Evolutionary conservation across 2,329 filamentous ascomycete species (phyloP), one percentile per base, ranked within the genome.

Genomic region (Cytospora piceae): DNA sequence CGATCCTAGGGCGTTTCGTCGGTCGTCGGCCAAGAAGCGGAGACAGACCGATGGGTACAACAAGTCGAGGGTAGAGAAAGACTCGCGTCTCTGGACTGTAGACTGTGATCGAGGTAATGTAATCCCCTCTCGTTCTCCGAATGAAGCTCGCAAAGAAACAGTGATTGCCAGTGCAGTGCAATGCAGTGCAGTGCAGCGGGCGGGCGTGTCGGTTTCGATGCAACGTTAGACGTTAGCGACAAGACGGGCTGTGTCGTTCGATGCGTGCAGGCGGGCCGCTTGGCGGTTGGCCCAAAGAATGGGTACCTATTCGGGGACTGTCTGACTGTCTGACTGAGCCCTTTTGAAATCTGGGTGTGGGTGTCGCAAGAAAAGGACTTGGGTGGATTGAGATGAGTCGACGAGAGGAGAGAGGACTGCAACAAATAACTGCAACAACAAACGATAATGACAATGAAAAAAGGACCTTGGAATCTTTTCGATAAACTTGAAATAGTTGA

Each of bases 11-110:
- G 46, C 46, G 46, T 49, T 24, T 49, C 11, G 46, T 49, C 37
- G 42, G 46, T 24, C 29, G 42, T 46, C 20, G 29, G 49, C 27
- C 42, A 55, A 27, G 39, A 49, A 49, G n/a, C n/a, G 14, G 27
- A 52, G 42, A 31, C n/a, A n/a, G 58, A 20, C 29, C 15, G 29
- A 52, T 8, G 29, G 39, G 42, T 60, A 27, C 46, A 49, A 20
- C 5, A 46, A 39, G 17, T 49, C 24, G 49, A 20, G 32, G 15
- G 37, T 39, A 49, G n/a, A 32, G 22, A 31, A 22, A 11, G 29
- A 53, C 59, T 46, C 59, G 59, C 51, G 59, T 54, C 59, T 39
- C n/a, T 20, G 17, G 11, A 3, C 20, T 42, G 39, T 42, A 42
- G 39, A 7, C 1, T 42, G 20, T 42, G 8, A 42, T 39, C 37